Conservation (phyloP, 176 grass and related monocot species). For the Oryza brachyantha region DNA sequence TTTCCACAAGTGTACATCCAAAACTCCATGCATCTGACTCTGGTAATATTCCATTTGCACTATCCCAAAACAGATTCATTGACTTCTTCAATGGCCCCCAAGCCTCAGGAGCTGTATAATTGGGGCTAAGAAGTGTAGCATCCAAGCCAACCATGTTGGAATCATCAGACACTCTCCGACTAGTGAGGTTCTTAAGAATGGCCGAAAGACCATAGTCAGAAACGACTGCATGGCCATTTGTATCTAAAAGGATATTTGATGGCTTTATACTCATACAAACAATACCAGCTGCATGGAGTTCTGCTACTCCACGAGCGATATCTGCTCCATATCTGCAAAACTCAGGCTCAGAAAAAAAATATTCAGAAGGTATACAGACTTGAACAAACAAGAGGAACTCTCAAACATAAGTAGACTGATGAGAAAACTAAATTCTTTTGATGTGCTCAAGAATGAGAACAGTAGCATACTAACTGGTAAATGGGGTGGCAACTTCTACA, state of each 20-base stretch:
- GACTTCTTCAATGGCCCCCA: slow-evolving; percentile 90
- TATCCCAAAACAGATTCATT: slow-evolving; percentile 78
- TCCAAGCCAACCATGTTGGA: slow-evolving; percentile 61
- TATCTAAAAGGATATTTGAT: slow-evolving; percentile 94
- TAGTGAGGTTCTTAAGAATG: slow-evolving; percentile 86
- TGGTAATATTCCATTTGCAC: slow-evolving; percentile 73
- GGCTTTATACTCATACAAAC: slow-evolving; percentile 99
- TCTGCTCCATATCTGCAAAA: slow-evolving; percentile 94
- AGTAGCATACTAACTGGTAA: background rate
- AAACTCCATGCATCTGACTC: slow-evolving; percentile 99
- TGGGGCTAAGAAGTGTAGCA: slow-evolving; percentile 74
- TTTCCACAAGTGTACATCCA: slow-evolving; percentile 97
- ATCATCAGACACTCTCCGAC: slow-evolving; percentile 64
- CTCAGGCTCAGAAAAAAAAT: slow-evolving; percentile 1
- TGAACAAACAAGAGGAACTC: slow-evolving; percentile 13
- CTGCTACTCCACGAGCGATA: slow-evolving; percentile 94
- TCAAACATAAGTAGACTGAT: background rate
- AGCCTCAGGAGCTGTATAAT: slow-evolving; percentile 98
- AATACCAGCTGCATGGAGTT: slow-evolving; percentile 95
- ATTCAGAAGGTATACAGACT: background rate
- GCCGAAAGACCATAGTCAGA: slow-evolving; percentile 94
- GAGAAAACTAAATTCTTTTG: background rate
- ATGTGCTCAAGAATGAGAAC: slow-evolving; percentile 11
- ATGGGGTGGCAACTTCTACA: background rate
- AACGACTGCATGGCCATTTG: slow-evolving; percentile 63